phyloP scores from a whole-genome alignment of 2,329 filamentous ascomycete genomes.

The Xylaria sp. region DNA sequence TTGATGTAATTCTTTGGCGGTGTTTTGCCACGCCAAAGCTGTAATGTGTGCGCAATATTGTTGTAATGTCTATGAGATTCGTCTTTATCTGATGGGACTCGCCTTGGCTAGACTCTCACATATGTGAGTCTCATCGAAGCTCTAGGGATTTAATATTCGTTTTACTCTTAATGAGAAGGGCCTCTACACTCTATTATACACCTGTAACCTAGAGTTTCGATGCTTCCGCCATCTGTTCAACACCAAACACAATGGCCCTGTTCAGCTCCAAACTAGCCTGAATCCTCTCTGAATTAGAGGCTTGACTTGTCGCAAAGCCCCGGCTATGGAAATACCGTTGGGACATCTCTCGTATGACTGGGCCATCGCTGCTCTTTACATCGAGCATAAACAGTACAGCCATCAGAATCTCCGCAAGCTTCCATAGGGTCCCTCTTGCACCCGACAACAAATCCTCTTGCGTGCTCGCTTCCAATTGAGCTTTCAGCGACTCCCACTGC shows the following conservation, averaged over 20 bases:
- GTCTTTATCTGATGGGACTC: background rate
- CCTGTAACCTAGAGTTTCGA: constrained; percentile 5
- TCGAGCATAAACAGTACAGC: constrained; percentile 52
- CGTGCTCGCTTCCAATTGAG: constrained; percentile 42
- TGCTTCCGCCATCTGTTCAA: background rate
- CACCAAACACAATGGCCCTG: constrained; percentile 23
- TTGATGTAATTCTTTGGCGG: background rate
- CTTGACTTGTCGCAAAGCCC: constrained; percentile 26
- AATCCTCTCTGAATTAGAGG: background rate
- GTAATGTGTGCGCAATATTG: background rate
- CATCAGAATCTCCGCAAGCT: constrained; percentile 51
- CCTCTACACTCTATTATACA: background rate
- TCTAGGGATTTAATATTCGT: background rate
- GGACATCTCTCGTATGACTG: constrained; percentile 48
- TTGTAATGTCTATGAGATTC: background rate
- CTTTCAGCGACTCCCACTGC: constrained; percentile 50
- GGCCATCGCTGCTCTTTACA: constrained; percentile 44
- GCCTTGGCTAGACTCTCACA: background rate
- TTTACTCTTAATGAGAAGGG: too few species aligned
- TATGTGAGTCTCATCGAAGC: background rate
- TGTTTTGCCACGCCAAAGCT: background rate
- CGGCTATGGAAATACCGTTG: constrained; percentile 46
- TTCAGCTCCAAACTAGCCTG: constrained; percentile 19
- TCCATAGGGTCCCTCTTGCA: constrained; percentile 52
- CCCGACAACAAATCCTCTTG: constrained; percentile 52